Evolutionary conservation across 495 filamentous ascomycete species (phyloP), one percentile per base, ranked within the genome.

Genomic region (Pseudotulostoma volvatum): DNA sequence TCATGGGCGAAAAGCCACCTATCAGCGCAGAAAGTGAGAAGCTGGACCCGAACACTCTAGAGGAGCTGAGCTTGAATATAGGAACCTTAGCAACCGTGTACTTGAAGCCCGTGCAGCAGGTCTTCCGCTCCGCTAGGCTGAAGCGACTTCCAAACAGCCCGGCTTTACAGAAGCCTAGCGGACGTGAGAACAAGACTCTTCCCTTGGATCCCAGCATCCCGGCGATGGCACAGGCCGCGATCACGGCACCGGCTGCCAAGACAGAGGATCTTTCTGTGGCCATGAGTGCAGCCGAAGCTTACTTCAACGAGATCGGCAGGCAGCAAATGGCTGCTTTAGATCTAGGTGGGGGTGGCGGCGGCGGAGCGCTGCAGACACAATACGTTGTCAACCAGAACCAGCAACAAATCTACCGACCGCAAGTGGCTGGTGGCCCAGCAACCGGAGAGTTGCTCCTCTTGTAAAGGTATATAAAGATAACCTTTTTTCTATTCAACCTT

Each of bases 1-100:
- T 99, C 44, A 94, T 96, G 87, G 88, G 87, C 43, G 79, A 92
- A 47, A 96, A 96, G 54, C 90, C 90, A 1, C 74, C 90, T 30
- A 96, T 97, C 63, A 95, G 84, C 2, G 90, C 90, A 33, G 92
- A 96, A 54, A 83, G 81, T 39, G 92, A 96, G 62, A 90, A 90
- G 48, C 71, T 96, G 1, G 92, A 96, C 53, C 79, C 87, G 0
- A 72, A 64, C 18, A 96, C 90, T 0, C 73, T 97, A 15, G 90
- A 96, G 63, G 92, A 97, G 56, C 84, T 97, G 67, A 96, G 92
- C 53, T 72, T 96, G 33, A 87, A 86, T 55, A 84, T 99, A 43
- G 92, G 92, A 45, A 99, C 90, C 0, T 70, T 96, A 2, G 88
- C 90, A 4, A 96, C 90, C 3, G 86, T 99, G 39, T 99, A 99